Evolutionary conservation across 1,284 basidiomycete species (phyloP), one percentile per base, ranked within the genome.

Genomic region (Tremellales sp.): DNA sequence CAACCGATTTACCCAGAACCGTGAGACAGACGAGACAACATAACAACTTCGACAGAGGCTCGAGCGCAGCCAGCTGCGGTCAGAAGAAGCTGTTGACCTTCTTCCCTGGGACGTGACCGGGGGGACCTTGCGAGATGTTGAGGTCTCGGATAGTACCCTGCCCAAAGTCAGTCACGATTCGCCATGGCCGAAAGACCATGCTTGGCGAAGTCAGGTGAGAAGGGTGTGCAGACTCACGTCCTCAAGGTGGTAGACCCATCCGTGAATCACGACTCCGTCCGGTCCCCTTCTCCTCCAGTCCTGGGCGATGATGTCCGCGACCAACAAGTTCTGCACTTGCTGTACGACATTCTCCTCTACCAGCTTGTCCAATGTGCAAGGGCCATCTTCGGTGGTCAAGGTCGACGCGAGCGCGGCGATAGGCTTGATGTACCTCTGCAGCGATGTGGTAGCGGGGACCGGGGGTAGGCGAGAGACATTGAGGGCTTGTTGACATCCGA

Each of bases 201-300:
- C n/a, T n/a, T 33, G 10, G 29, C 8, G n/a, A 10, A 33, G 10
- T 8, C 29, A 33, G 29, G 8, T 8, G 29, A 33, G 29, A 33
- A 33, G 29, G 10, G 29, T 33, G n/a, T 33, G 29, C 8, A 33
- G 29, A 39, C 64, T 59, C 48, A 67, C 70, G 45, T 72, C 60
- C 52, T 72, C 70, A n/a, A 72, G 67, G 52, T 72, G 70, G 52
- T 72, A 71, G 23, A 73, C 68, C 70, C 70, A 73, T 2, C 70
- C 70, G 36, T 71, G 70, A 23, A 73, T 57, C 2, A 62, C 62
- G 2, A 73, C 69, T 19, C 68, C 68, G 11, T 64, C 53, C 2
- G 57, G 45, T 21, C 66, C 68, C 41, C 70, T 53, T 45, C 64
- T 50, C 49, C 62, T 63, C 69, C 70, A 70, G 54, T 73, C 69